phyloP scores from a whole-genome alignment of 2,329 filamentous ascomycete species.

The Ascosphaera pollenicola region DNA sequence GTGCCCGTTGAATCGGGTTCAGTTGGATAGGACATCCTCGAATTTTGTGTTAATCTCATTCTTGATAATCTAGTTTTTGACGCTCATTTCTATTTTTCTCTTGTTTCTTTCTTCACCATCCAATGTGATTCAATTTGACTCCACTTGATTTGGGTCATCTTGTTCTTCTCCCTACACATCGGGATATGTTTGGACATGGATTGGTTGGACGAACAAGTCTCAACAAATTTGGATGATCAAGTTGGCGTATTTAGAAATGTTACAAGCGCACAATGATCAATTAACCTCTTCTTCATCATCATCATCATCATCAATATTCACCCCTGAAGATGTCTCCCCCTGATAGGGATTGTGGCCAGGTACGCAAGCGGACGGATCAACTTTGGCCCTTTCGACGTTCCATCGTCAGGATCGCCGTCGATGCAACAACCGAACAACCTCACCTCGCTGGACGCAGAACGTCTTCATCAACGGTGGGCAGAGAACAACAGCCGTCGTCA shows the following conservation, averaged over 20 bases:
- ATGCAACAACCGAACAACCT: background rate
- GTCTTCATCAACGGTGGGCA: background rate
- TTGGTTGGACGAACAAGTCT: too few relatives aligned
- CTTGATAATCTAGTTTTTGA: background rate
- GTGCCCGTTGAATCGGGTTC: background rate
- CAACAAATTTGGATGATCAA: too few relatives aligned
- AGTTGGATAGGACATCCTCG: background rate
- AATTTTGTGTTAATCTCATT: background rate
- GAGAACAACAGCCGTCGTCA: background rate
- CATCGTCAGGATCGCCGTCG: background rate
- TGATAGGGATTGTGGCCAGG: too few relatives aligned
- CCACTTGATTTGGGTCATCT: too few relatives aligned
- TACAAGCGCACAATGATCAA: too few relatives aligned
- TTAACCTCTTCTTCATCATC: too few relatives aligned
- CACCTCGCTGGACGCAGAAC: background rate
- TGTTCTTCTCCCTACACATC: too few relatives aligned
- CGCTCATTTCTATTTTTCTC: background rate
- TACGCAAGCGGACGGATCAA: background rate
- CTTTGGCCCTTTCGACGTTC: background rate
- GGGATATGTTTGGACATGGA: too few relatives aligned
- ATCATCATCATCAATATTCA: too few relatives aligned
- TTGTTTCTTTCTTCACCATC: background rate
- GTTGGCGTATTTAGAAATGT: too few relatives aligned
- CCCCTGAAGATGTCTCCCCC: background rate
- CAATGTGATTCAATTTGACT: too few relatives aligned